Conservation (phyloP, 305 asterid species). For the Solanum hybrid region DNA sequence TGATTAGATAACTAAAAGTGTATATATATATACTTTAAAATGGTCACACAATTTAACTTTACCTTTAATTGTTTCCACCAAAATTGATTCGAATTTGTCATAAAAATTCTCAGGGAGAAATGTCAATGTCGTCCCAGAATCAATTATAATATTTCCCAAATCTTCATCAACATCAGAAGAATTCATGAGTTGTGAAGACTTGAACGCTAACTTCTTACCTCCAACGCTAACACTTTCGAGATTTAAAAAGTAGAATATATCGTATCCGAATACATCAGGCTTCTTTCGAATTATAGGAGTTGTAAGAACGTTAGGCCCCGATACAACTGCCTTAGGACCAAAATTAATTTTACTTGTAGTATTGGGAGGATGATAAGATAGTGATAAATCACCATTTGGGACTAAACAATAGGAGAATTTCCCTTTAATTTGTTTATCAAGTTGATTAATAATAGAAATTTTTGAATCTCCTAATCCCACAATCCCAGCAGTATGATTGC, state of each 20-base stretch:
- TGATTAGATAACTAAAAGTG: too few species aligned
- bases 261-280: background rate
- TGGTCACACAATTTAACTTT: background rate
- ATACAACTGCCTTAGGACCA: background rate
- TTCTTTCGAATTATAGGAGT: background rate
- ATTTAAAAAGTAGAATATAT: background rate
- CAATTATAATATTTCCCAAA: background rate
- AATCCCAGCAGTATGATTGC: conserved; percentile 24
- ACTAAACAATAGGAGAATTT: conserved; percentile 40
- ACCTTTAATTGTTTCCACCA: background rate
- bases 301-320: background rate
- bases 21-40: background rate
- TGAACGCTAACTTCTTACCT: background rate
- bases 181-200: background rate
- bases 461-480: conserved; percentile 42
- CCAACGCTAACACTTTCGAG: background rate
- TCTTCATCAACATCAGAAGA: background rate
- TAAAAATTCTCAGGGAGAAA: background rate
- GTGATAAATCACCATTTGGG: background rate
- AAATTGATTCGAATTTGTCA: background rate
- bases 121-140: background rate
- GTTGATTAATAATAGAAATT: conserved; percentile 29
- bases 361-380: background rate
- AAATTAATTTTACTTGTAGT: background rate
- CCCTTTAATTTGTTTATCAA: conserved; percentile 21